Percentiles rank a stretch among this genome's conserved stretches.
phyloP scores from a whole-genome alignment of 169 alveolate genomes.

The Cyclospora cayetanensis region DNA sequence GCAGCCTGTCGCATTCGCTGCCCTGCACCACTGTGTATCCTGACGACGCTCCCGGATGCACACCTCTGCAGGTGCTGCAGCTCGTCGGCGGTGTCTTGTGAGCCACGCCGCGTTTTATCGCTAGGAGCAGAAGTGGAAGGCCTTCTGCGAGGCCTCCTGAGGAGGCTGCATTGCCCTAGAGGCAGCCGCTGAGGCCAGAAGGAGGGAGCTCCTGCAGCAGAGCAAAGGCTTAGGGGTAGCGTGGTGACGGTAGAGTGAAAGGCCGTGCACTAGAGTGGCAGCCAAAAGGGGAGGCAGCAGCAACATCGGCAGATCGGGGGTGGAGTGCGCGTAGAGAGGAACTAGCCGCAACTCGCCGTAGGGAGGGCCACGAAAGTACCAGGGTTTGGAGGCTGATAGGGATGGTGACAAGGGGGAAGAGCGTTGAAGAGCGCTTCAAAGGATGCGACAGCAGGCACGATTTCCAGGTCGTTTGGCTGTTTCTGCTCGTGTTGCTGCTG shows the following conservation, averaged over 20 bases:
- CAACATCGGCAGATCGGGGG: constrained; percentile 34
- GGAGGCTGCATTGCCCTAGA: not conserved
- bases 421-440: not conserved
- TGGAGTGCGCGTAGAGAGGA: too few species aligned
- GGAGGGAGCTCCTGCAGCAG: constrained; percentile 18
- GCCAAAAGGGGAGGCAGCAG: constrained; percentile 30
- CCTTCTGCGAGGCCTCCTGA: not conserved
- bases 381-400: too few species aligned
- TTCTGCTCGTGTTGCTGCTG: not conserved
- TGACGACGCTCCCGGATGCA: constrained; percentile 6
- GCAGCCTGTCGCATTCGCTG: not conserved
- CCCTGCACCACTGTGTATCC: not conserved
- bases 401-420: too few species aligned
- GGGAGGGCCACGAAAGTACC: too few species aligned
- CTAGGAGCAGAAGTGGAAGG: not conserved
- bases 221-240: too few species aligned
- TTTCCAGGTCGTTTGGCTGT: not conserved
- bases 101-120: too few species aligned
- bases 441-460: not conserved
- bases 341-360: too few species aligned
- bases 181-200: not conserved
- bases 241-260: too few species aligned
- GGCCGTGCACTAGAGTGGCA: not conserved
- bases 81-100: too few species aligned
- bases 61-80: constrained; percentile 7